Base-by-base conservation (phyloP, 257 asterid species). In the Jaltomata sinuosa region DNA sequence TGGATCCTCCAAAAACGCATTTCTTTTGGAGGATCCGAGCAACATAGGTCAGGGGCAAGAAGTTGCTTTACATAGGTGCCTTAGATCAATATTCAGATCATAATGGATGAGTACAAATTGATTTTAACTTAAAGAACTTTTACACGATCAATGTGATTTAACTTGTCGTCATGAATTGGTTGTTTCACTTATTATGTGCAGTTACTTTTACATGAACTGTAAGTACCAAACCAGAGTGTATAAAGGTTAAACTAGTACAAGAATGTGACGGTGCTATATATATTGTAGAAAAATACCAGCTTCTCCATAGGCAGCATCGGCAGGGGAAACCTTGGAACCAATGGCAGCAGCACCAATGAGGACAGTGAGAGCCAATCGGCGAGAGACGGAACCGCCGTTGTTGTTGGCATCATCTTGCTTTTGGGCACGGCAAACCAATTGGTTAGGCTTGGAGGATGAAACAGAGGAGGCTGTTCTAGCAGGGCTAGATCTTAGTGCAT, bases 261-360 rank as follows among this genome's bases (percentile, higher is more conserved):
- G 55, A 15, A 15, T 49, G 55, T 50, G 55, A 49, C 21, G 3
- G 2, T 15, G 29, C 71, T 62, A 29, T 22, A 25, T 61, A 5
- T 25, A 25, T 6, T 62, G 42, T 22, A 32, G 29, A 36, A 68
- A 68, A 19, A 2, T 68, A 94, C 98, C 97, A 74, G 98, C 92
- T 92, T 94, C 96, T 84, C 98, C 96, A 62, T 93, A 94, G 38
- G 97, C 98, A 18, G 97, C 98, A 67, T 91, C 98, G 0, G 97
- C 98, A 3, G 98, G 96, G 9, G 98, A 91, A 64, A 89, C 93
- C 85, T 88, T 94, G 82, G 96, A 89, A 45, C 90, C 97, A 45
- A 91, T 86, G 3, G 94, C 97, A 38, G 95, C 95, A 40, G 95
- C 91, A 18, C 96, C 97, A 71, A 93, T 87, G 78, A 94, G 92